Evolutionary conservation across 805 yeast genomes (phyloP), one percentile per base, ranked within the genome.

Genomic region (Saccharomyces eubayanus): DNA sequence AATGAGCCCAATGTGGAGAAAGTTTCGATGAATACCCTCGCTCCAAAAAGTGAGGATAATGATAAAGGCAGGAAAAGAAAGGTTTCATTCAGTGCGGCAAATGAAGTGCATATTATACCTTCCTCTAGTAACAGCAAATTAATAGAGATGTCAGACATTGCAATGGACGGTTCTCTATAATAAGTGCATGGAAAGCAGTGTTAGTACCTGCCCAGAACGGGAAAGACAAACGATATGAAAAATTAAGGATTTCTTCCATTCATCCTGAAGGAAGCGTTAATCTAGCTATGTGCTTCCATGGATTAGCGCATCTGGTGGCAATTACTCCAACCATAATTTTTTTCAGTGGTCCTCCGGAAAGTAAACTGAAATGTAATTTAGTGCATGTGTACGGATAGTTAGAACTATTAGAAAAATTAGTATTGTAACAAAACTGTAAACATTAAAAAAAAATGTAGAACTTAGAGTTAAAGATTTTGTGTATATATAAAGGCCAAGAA

Each of bases 21-120:
- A 28, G 6, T 46, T n/a, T 28, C 53, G 5, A 28, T 47, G n/a
- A 31, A 47, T 31, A 24, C 36, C 11, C 50, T 5, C 46, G 41
- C 14, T 21, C 55, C 20, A 46, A 52, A 45, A 53, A 50, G 28
- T 14, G 50, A 51, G 16, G 29, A 51, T n/a, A 48, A 51, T 31
- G 45, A 47, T 27, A 48, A 51, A 40, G 46, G 53, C 36, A 50
- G 54, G 47, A 53, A 55, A n/a, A 59, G 72, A 52, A 66, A 65
- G 46, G 72, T 69, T 1, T 68, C 72, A 11, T 69, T 69, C 51
- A 67, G 65, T 40, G 62, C 62, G 6, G 59, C 60, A 6, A 57
- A 65, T 29, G 65, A 67, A 41, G 59, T 69, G 21, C 66, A 61
- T 31, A 62, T 67, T 5, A 63, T 62, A 12, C 64, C 64, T 2